Evolutionary conservation across 176 grass and related monocot genomes (phyloP).

Genomic region (Triticum turgidum): DNA sequence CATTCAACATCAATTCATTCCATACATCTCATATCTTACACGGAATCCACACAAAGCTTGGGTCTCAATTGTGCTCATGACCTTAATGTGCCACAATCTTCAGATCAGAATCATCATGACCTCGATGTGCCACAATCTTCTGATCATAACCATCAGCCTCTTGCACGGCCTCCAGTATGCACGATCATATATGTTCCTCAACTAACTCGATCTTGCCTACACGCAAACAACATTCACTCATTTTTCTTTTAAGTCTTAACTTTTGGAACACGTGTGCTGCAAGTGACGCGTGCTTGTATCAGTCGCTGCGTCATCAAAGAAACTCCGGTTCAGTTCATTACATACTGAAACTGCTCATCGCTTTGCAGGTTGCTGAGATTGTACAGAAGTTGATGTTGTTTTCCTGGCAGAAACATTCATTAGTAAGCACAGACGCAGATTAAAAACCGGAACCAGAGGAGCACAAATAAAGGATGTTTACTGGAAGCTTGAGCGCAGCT

Average conservation of each 20-base stretch:
- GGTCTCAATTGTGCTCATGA: not conserved
- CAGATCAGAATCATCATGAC: not conserved
- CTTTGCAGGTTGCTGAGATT: slow-evolving; percentile 18
- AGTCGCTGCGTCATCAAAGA: not conserved
- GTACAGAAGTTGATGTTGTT: not conserved
- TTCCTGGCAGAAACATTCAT: slow-evolving; percentile 35
- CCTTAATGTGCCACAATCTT: not conserved
- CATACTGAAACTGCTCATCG: not conserved
- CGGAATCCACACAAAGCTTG: not conserved
- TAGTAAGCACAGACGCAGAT: not conserved
- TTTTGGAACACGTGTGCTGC: not conserved
- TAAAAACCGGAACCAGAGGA: not conserved
- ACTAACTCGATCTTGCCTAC: not conserved
- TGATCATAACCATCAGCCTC: not conserved
- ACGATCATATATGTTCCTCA: not conserved
- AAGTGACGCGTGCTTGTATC: not conserved
- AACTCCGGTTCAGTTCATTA: not conserved
- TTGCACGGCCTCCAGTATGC: not conserved
- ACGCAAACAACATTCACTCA: not conserved
- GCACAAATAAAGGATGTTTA: slow-evolving; percentile 42
- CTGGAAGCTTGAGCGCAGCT: slow-evolving; percentile 57
- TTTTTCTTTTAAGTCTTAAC: not conserved
- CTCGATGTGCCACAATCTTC: not conserved
- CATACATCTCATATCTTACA: not conserved
- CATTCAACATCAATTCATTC: not conserved